Percentiles rank a stretch among this genome's conserved stretches.
Evolutionary conservation across 306 rosid genomes (phyloP).

Genomic region (Quercus mongolica): DNA sequence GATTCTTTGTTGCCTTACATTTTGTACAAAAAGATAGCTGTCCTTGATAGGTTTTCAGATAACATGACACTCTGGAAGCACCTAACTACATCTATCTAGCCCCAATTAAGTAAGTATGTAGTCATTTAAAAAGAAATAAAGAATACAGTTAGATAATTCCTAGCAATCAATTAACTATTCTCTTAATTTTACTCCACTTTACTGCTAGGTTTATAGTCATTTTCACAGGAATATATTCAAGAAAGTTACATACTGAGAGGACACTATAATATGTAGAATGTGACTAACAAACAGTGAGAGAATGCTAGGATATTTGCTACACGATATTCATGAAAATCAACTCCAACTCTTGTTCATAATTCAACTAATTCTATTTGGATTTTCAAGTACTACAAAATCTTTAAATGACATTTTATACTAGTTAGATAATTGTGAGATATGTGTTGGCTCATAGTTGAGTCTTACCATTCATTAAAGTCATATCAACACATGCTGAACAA

Average conservation of each 20-base stretch:
- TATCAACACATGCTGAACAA: background rate
- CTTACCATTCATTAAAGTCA: background rate
- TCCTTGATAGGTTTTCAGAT: background rate
- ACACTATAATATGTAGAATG: background rate
- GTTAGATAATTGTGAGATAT: background rate
- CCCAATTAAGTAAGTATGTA: background rate
- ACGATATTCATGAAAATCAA: background rate
- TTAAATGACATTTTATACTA: too few relatives aligned
- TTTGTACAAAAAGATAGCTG: background rate
- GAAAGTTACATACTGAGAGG: background rate
- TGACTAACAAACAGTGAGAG: background rate
- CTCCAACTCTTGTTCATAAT: background rate
- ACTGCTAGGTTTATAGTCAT: background rate
- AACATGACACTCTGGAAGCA: background rate
- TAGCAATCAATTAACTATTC: too few relatives aligned
- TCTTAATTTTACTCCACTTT: too few relatives aligned
- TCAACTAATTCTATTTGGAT: background rate
- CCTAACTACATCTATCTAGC: background rate
- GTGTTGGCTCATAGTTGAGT: background rate
- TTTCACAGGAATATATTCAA: background rate
- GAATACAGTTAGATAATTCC: background rate
- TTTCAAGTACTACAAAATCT: background rate
- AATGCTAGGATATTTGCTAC: background rate
- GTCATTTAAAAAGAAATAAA: background rate
- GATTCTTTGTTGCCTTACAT: background rate